Conservation (phyloP, 345 rosid genomes). For the Excoecaria cochinchinensis region DNA sequence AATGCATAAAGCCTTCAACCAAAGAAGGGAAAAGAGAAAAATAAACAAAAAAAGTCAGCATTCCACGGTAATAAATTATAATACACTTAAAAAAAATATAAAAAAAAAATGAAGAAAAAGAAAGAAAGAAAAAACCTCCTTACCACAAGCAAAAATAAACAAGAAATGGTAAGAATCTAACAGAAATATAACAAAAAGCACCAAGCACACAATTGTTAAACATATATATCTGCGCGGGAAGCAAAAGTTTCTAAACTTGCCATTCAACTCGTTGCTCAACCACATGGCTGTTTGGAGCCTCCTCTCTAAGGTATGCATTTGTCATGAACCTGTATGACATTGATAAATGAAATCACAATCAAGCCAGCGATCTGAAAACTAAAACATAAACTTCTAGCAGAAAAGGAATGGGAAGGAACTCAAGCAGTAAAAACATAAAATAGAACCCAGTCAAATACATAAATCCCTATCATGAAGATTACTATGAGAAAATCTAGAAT, state of each 20-base stretch:
- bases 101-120: not conserved
- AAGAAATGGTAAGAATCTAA: constrained; percentile 8
- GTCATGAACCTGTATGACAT: constrained; percentile 74
- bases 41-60: constrained; percentile 18
- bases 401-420: not conserved
- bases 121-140: not conserved
- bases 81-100: not conserved
- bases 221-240: constrained; percentile 8
- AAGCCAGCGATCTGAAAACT: not conserved
- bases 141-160: constrained; percentile 8
- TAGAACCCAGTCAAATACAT: not conserved
- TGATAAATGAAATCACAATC: constrained; percentile 9
- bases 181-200: constrained; percentile 1
- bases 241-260: constrained; percentile 48
- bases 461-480: too few species aligned
- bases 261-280: constrained; percentile 99
- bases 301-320: constrained; percentile 92
- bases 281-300: constrained; percentile 94
- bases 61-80: constrained; percentile 10
- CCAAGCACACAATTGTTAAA: not conserved
- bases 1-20: constrained; percentile 86
- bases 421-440: not conserved
- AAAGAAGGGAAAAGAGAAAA: constrained; percentile 14
- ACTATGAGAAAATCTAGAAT: not conserved
- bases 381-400: not conserved